A percentile compares a stretch with the other conserved stretches of the same genome.
phyloP scores from a whole-genome alignment of 257 asterid genomes.

The Solanum piurae region DNA sequence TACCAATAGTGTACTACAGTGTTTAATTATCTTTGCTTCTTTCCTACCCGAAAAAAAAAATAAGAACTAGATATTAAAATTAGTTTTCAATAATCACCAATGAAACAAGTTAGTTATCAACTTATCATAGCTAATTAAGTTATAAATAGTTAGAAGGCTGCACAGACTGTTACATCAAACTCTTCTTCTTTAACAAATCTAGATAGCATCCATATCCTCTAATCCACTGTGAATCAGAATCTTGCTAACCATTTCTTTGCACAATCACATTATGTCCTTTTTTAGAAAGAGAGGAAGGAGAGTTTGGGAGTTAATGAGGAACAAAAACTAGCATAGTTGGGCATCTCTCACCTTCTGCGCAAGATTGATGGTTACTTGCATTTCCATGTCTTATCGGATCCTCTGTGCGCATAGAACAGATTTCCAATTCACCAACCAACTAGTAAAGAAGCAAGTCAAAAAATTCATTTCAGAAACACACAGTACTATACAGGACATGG shows the following conservation, averaged over 20 bases:
- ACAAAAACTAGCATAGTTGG: constrained; percentile 9
- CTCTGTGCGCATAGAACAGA: constrained; percentile 30
- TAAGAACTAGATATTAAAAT: neutral
- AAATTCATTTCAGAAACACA: neutral
- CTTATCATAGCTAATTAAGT: neutral
- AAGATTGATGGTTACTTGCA: constrained; percentile 26
- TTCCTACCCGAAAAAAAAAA: neutral
- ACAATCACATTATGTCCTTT: neutral
- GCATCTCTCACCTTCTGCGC: constrained; percentile 29
- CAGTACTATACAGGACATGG: neutral
- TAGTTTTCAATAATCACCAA: neutral
- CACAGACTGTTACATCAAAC: neutral
- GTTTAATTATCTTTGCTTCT: neutral
- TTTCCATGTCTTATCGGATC: constrained; percentile 32
- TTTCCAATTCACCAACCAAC: constrained; percentile 68
- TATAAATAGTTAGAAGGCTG: neutral
- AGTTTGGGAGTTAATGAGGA: neutral
- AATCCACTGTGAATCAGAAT: neutral
- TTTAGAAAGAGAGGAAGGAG: neutral
- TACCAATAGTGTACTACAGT: neutral
- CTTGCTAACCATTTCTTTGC: neutral
- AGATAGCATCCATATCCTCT: neutral
- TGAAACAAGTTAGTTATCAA: neutral
- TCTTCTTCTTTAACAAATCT: neutral
- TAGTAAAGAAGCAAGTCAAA: constrained; percentile 23